These are phyloP conservation scores for Acacia melanoxylon DNA, from an alignment of 306 rosid species.

Conservation along the genomic window DNA sequence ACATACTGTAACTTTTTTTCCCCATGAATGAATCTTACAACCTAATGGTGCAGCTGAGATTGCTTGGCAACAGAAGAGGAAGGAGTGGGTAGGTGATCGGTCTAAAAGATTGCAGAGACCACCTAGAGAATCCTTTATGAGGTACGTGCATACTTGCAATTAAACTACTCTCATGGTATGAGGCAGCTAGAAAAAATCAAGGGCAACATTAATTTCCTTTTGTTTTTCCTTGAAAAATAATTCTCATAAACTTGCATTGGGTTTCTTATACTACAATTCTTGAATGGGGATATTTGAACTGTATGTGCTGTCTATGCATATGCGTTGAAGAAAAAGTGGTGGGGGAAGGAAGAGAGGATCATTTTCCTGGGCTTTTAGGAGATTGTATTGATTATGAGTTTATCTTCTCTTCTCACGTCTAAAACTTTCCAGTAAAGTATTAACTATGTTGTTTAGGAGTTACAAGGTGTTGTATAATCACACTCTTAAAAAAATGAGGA, in stretches of 20 bases:
- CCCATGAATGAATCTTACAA: conserved; percentile 17
- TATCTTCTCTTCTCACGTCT: no score
- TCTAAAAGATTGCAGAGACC: conserved; percentile 41
- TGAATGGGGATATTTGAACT: conserved; percentile 13
- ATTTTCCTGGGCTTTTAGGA: no score
- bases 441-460: no score
- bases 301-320: neutral
- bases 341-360: neutral
- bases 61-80: conserved; percentile 67
- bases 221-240: neutral
- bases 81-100: conserved; percentile 61
- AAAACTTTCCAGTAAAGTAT: no score
- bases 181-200: neutral
- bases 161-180: conserved; percentile 4
- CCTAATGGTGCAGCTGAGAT: conserved; percentile 53
- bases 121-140: conserved; percentile 56
- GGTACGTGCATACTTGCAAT: conserved; percentile 38
- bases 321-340: neutral
- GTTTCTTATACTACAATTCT: conserved; percentile 4
- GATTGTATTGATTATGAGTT: no score
- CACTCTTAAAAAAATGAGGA: no score
- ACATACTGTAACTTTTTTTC: neutral
- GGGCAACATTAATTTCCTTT: neutral
- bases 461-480: no score
- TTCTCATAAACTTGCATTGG: neutral